Evolutionary conservation across 352 stramenopile species (phyloP).

Genomic region (Phytopythium montanum): DNA sequence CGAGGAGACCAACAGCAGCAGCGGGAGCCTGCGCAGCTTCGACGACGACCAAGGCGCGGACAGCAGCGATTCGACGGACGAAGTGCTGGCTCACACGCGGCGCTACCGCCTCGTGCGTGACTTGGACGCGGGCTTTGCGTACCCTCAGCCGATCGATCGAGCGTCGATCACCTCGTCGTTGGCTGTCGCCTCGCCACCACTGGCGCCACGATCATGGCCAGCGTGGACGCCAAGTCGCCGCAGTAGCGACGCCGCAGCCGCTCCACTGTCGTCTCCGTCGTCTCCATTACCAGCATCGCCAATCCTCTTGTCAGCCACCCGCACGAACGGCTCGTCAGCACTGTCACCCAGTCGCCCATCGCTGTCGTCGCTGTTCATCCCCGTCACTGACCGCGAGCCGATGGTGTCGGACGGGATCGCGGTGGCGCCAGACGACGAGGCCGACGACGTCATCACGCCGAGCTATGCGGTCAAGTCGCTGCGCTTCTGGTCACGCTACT

Average conservation of each 20-base stretch:
- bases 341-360: constrained; percentile 13
- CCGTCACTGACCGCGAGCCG: constrained; percentile 20
- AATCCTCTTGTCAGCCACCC: background rate
- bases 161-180: constrained; percentile 24
- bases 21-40: background rate
- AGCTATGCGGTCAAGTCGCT: constrained; percentile 65
- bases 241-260: background rate
- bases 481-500: constrained; percentile 77
- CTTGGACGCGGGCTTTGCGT: constrained; percentile 51
- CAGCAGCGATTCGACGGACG: constrained; percentile 14
- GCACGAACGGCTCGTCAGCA: background rate
- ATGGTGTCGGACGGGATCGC: constrained; percentile 23
- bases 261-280: constrained; percentile 6
- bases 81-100: constrained; percentile 17
- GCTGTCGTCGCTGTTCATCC: constrained; percentile 33
- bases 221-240: constrained; percentile 6
- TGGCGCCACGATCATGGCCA: constrained; percentile 16
- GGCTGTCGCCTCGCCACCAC: constrained; percentile 11
- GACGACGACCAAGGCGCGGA: constrained; percentile 14
- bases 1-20: constrained; percentile 6
- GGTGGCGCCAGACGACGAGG: constrained; percentile 29
- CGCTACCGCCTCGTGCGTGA: constrained; percentile 55
- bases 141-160: constrained; percentile 33
- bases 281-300: constrained; percentile 5
- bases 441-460: constrained; percentile 70